phyloP scores from a whole-genome alignment of 768 basidiomycete species.

The Phaffia australis region DNA sequence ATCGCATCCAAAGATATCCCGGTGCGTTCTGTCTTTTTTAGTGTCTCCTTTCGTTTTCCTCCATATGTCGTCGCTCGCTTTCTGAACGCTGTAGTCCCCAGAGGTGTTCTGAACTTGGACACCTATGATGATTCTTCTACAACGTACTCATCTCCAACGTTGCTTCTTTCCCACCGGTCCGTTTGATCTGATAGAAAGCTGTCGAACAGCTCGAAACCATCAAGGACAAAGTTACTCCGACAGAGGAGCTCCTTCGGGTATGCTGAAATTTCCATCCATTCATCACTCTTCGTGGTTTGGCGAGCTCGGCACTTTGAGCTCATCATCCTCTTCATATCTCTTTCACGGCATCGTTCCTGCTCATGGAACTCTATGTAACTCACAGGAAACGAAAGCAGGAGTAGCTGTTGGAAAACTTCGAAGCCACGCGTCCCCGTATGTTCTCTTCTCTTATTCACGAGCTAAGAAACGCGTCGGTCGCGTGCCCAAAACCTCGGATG shows the following conservation, averaged over 20 bases:
- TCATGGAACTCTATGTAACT: neutral
- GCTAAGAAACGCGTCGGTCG: too few species aligned
- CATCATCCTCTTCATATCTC: neutral
- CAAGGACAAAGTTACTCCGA: constrained; percentile 11
- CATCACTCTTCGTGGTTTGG: neutral
- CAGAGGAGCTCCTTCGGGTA: constrained; percentile 22
- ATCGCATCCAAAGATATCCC: neutral
- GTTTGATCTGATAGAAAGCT: neutral
- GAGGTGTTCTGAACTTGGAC: neutral
- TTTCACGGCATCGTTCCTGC: neutral
- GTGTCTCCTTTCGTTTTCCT: neutral
- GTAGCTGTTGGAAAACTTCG: constrained; percentile 86
- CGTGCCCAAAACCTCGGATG: too few species aligned
- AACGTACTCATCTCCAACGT: neutral
- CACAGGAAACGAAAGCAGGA: constrained; percentile 83
- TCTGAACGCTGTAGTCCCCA: too few species aligned
- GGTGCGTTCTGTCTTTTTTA: neutral
- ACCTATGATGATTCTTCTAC: neutral
- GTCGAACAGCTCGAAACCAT: constrained; percentile 4
- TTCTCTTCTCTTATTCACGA: neutral
- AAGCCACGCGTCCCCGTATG: constrained; percentile 44
- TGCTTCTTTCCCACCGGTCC: neutral
- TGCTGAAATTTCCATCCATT: neutral
- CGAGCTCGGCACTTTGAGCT: neutral
- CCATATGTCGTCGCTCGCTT: too few species aligned